phyloP scores from a whole-genome alignment of 306 rosid genomes.

The Acacia crassicarpa region DNA sequence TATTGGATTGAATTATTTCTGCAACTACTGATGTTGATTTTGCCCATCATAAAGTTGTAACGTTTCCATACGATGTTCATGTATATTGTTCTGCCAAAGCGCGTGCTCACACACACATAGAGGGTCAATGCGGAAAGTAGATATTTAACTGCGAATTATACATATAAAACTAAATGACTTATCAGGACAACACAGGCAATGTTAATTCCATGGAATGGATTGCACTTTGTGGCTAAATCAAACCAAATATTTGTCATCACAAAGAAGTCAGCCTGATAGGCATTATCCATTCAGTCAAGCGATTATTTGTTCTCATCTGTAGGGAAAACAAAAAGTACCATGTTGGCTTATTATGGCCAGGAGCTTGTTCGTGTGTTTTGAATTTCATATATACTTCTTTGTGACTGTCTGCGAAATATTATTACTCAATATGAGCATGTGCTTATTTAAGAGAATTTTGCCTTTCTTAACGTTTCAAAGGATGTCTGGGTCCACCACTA shows the following conservation, averaged over 20 bases:
- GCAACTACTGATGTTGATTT: constrained; percentile 23
- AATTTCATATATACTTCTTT: constrained; percentile 18
- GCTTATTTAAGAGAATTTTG: constrained; percentile 26
- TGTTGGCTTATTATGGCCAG: constrained; percentile 5
- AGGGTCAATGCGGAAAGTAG: not conserved
- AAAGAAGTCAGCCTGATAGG: constrained; percentile 8
- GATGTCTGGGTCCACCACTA: constrained; percentile 46
- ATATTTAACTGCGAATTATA: not conserved
- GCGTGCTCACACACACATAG: not conserved
- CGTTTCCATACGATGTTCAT: not conserved
- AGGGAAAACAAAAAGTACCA: constrained; percentile 6
- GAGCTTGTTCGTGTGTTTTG: constrained; percentile 12
- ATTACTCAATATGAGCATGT: not conserved
- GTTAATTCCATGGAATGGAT: not conserved
- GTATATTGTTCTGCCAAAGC: not conserved
- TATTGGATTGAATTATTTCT: not conserved
- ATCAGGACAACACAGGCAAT: not conserved
- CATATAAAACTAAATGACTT: not conserved
- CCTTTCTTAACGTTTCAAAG: constrained; percentile 29
- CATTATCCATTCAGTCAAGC: not conserved
- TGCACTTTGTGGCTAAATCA: not conserved
- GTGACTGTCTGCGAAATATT: not conserved
- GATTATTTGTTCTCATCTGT: not conserved
- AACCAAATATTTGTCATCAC: not conserved
- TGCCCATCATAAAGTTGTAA: not conserved